Conservation (phyloP, 805 yeast species). For the Candida golubevii region DNA sequence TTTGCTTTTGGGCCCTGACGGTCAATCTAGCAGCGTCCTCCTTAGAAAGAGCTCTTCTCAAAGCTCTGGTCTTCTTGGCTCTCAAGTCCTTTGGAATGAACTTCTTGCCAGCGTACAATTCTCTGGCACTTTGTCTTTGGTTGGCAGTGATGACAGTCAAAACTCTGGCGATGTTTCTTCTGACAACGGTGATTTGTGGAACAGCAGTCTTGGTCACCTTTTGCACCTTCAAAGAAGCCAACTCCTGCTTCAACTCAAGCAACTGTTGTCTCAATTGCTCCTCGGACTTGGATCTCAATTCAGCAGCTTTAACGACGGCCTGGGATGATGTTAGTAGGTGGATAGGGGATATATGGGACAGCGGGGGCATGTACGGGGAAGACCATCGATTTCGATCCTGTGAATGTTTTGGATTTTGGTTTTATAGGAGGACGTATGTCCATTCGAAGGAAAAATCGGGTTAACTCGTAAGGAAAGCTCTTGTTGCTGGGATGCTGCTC, state of each 20-base stretch:
- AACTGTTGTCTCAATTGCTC: conserved; percentile 93
- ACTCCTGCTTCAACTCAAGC: conserved; percentile 93
- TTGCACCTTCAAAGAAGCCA: conserved; percentile 94
- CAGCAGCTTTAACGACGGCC: conserved; percentile 94
- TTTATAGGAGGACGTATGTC: too few species aligned
- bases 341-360: too few species aligned
- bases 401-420: too few species aligned
- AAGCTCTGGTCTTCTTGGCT: conserved; percentile 99
- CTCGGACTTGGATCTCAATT: conserved; percentile 95
- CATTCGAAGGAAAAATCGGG: too few species aligned
- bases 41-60: conserved; percentile 93
- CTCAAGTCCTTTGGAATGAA: conserved; percentile 98
- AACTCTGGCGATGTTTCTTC: conserved; percentile 98
- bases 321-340: conserved; percentile 27
- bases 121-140: conserved; percentile 94
- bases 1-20: conserved; percentile 86
- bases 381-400: too few species aligned
- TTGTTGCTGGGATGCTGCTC: too few species aligned
- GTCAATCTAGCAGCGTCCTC: conserved; percentile 79
- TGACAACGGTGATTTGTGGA: conserved; percentile 94
- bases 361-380: too few species aligned
- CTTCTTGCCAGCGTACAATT: conserved; percentile 92
- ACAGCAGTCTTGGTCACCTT: conserved; percentile 87
- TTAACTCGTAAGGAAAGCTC: too few species aligned
- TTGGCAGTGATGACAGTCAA: conserved; percentile 94